A percentile compares a stretch with the other conserved stretches of the same genome.
Conservation (phyloP, 345 rosid genomes). For the Erysimum cheiranthoides region DNA sequence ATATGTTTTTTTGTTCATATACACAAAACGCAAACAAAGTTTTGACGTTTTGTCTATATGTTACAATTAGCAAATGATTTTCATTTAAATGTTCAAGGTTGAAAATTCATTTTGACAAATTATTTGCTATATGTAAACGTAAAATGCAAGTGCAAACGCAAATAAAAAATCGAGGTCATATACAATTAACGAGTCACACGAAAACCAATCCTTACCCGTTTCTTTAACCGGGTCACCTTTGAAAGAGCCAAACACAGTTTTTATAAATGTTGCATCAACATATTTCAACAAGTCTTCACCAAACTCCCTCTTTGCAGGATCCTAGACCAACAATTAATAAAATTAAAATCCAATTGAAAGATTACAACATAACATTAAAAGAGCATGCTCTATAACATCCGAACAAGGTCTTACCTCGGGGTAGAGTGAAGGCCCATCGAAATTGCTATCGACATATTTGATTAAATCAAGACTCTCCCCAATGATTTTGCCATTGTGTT, state of each 20-base stretch:
- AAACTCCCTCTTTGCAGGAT: conserved; percentile 68
- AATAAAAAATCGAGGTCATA: not conserved
- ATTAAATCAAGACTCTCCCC: conserved; percentile 88
- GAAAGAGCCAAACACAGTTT: conserved; percentile 51
- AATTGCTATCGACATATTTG: conserved; percentile 72
- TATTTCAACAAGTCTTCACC: conserved; percentile 71
- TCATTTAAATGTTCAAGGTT: too few relatives aligned
- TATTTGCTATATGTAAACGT: too few relatives aligned
- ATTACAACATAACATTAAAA: conserved; percentile 8
- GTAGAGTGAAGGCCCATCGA: conserved; percentile 78
- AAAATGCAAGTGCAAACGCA: too few relatives aligned
- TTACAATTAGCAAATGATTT: too few relatives aligned
- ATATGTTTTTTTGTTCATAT: too few relatives aligned
- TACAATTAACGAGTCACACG: not conserved
- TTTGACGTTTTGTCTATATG: too few relatives aligned
- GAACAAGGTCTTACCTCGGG: conserved; percentile 58
- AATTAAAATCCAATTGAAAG: not conserved
- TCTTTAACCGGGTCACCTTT: conserved; percentile 62
- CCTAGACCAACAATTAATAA: conserved; percentile 47
- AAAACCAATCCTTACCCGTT: conserved; percentile 46
- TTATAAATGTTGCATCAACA: conserved; percentile 52
- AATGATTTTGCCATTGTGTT: conserved; percentile 71
- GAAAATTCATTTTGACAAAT: too few relatives aligned
- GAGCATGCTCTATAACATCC: conserved; percentile 11
- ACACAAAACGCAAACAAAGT: too few relatives aligned